Evolutionary conservation across 352 stramenopile genomes (phyloP).

Genomic region (Globisporangium radiosum): DNA sequence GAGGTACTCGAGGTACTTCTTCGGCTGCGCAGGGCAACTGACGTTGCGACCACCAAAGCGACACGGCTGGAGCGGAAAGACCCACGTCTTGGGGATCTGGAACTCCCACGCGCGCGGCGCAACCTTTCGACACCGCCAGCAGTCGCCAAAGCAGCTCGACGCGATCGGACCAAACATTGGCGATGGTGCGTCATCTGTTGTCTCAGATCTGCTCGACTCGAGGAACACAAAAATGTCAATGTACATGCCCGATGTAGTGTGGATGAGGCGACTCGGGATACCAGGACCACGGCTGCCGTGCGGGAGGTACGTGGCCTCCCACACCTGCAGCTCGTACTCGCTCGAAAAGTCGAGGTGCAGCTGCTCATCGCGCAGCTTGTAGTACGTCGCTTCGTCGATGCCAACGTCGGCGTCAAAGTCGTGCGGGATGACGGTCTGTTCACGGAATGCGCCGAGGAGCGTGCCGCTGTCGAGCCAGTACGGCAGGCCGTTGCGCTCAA

Average conservation of each 20-base stretch:
- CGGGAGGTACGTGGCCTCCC: slow-evolving; percentile 3
- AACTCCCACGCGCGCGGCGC: slow-evolving; percentile 9
- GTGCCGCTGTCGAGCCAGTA: slow-evolving; percentile 26
- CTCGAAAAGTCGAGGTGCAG: slow-evolving; percentile 13
- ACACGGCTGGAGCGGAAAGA: slow-evolving; percentile 10
- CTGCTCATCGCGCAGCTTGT: slow-evolving; percentile 7
- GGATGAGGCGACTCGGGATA: slow-evolving; percentile 21
- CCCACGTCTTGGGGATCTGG: slow-evolving; percentile 18
- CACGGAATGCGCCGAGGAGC: slow-evolving; percentile 19
- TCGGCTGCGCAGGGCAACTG: slow-evolving; percentile 14
- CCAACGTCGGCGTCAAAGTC: slow-evolving; percentile 24
- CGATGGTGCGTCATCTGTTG: slow-evolving; percentile 1
- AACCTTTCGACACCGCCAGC: slow-evolving; percentile 7
- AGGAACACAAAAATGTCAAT: slow-evolving; percentile 28
- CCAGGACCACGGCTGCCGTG: slow-evolving; percentile 12
- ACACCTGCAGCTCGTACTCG: slow-evolving; percentile 20
- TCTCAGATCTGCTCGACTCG: slow-evolving; percentile 3
- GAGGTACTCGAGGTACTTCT: slow-evolving; percentile 21
- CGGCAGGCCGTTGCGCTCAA: slow-evolving; percentile 17
- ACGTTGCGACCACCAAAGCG: slow-evolving; percentile 15
- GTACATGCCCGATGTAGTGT: slow-evolving; percentile 19
- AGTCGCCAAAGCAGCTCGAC: slow-evolving; percentile 21
- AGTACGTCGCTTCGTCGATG: slow-evolving; percentile 14
- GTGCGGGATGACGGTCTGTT: slow-evolving; percentile 21
- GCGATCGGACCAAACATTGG: slow-evolving; percentile 11